Conservation (phyloP, 2,329 filamentous ascomycete species). For the Pseudocercospora musae region DNA sequence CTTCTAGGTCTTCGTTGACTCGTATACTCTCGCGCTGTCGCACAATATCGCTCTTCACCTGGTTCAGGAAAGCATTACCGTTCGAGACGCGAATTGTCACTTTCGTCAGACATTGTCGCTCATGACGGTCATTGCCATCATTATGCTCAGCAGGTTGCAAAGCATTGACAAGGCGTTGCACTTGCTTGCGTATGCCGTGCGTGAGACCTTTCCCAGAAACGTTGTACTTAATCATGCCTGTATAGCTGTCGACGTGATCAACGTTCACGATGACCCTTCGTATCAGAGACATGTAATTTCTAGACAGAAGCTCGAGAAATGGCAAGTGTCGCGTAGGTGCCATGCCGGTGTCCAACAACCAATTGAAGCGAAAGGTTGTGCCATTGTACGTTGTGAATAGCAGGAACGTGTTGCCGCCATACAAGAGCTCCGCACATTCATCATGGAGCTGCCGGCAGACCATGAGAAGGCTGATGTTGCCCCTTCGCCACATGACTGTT, state of each 20-base stretch:
- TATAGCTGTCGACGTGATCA: constrained; percentile 49
- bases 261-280: constrained; percentile 44
- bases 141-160: constrained; percentile 28
- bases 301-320: constrained; percentile 44
- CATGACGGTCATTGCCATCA: constrained; percentile 7
- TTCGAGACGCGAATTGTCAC: constrained; percentile 31
- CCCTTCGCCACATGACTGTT: constrained; percentile 43
- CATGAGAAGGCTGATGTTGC: constrained; percentile 40
- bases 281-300: constrained; percentile 42
- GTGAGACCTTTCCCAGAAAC: constrained; percentile 45
- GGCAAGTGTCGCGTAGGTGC: constrained; percentile 40
- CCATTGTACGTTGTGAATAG: constrained; percentile 44
- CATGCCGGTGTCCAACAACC: constrained; percentile 40
- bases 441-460: constrained; percentile 43
- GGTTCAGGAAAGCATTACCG: constrained; percentile 32
- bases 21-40: constrained; percentile 29
- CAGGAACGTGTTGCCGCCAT: constrained; percentile 46
- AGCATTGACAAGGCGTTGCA: constrained; percentile 41
- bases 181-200: constrained; percentile 41
- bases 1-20: constrained; percentile 38
- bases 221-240: constrained; percentile 53
- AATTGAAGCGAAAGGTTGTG: constrained; percentile 46
- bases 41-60: constrained; percentile 30
- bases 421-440: constrained; percentile 46
- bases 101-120: constrained; percentile 19